Conservation (phyloP, 441 rosid genomes). For the Melastoma candidum region DNA sequence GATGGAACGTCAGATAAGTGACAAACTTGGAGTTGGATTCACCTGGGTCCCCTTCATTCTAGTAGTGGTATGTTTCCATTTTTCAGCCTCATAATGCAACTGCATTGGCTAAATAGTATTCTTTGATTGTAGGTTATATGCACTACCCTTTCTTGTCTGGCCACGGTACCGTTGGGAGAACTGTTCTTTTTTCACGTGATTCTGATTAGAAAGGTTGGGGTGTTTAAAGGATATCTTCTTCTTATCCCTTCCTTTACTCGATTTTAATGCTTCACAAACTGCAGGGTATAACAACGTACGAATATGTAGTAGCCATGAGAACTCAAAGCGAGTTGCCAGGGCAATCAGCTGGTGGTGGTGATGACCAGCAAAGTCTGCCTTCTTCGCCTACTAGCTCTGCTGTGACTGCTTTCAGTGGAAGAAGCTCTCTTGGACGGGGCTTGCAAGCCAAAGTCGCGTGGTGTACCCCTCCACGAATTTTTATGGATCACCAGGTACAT, state of each 20-base stretch:
- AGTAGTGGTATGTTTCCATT: constrained; percentile 50
- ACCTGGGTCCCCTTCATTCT: constrained; percentile 68
- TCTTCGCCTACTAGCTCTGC: constrained; percentile 85
- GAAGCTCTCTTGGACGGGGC: constrained; percentile 80
- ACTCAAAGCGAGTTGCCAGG: constrained; percentile 77
- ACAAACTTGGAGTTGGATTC: constrained; percentile 83
- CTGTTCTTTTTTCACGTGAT: constrained; percentile 87
- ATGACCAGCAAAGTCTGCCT: constrained; percentile 59
- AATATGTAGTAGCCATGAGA: constrained; percentile 91
- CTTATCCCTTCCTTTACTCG: too few species aligned
- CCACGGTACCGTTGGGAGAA: constrained; percentile 78
- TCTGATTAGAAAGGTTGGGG: constrained; percentile 67
- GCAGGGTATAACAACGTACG: constrained; percentile 92
- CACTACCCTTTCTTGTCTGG: constrained; percentile 72
- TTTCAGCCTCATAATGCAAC: too few species aligned
- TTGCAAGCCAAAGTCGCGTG: constrained; percentile 81
- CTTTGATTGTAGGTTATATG: constrained; percentile 47
- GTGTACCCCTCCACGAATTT: constrained; percentile 96
- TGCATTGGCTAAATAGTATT: background rate
- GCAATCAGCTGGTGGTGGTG: constrained; percentile 47
- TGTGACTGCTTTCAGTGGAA: constrained; percentile 77
- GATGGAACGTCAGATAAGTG: constrained; percentile 58
- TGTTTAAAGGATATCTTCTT: too few species aligned
- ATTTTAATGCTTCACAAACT: background rate
- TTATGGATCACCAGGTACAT: constrained; percentile 86